Evolutionary conservation across 2,329 filamentous ascomycete species (phyloP).

Genomic region (Microdochium paspali): DNA sequence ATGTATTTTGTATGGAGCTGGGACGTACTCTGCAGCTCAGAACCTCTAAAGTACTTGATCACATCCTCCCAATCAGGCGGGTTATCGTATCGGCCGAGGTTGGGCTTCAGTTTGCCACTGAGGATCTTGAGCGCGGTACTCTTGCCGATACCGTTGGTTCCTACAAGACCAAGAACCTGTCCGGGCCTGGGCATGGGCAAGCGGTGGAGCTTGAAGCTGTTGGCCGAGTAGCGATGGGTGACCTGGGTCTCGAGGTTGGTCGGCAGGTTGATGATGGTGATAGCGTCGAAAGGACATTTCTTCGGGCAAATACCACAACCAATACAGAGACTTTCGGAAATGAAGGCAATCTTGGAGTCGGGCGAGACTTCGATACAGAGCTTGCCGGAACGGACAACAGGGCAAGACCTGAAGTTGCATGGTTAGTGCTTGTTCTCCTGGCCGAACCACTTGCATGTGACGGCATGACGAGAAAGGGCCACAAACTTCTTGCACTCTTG

Average conservation of each 20-base stretch:
- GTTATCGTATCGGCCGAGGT: conserved; percentile 89
- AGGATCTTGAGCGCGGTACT: conserved; percentile 99
- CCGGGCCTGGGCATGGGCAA: conserved; percentile 92
- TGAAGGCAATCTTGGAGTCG: conserved; percentile 91
- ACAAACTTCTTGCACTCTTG: conserved; percentile 87
- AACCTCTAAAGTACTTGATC: conserved; percentile 95
- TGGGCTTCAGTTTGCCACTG: conserved; percentile 96
- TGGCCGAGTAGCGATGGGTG: conserved; percentile 96
- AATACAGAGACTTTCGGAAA: conserved; percentile 91
- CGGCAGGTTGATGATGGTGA: conserved; percentile 99
- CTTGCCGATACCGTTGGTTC: conserved; percentile 99
- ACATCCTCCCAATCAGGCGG: conserved; percentile 99
- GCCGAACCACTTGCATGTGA: background rate
- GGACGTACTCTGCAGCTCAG: conserved; percentile 82
- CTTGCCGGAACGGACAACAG: conserved; percentile 94
- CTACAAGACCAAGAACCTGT: conserved; percentile 90
- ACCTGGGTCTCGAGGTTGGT: conserved; percentile 98
- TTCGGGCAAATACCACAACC: conserved; percentile 99
- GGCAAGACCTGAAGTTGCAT: conserved; percentile 51
- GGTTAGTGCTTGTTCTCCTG: background rate
- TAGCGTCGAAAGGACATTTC: conserved; percentile 97
- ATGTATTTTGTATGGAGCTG: too few relatives aligned
- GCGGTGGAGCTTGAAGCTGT: conserved; percentile 98
- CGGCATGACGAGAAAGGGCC: background rate
- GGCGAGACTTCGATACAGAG: conserved; percentile 90